Evolutionary conservation across 257 asterid species (phyloP).

Genomic region (Ophiorrhiza pumila): DNA sequence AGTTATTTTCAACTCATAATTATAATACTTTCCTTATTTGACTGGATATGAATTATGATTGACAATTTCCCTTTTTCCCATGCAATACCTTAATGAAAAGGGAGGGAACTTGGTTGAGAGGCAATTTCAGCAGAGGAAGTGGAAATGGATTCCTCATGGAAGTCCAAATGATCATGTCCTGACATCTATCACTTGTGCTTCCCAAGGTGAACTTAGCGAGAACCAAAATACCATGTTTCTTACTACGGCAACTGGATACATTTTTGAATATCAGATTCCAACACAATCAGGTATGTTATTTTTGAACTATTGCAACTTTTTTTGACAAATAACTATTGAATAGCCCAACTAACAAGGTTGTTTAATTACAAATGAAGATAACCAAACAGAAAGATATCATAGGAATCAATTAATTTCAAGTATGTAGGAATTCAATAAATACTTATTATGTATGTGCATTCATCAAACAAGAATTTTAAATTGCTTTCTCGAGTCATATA

Average conservation of each 20-base stretch:
- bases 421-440: background rate
- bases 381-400: background rate
- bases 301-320: background rate
- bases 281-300: conserved; percentile 38
- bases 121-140: conserved; percentile 59
- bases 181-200: conserved; percentile 63
- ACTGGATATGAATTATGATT: background rate
- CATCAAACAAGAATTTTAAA: background rate
- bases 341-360: background rate
- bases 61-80: background rate
- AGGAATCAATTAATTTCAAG: background rate
- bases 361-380: background rate
- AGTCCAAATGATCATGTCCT: conserved; percentile 57
- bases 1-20: background rate
- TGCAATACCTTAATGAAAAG: conserved; percentile 24
- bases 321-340: background rate
- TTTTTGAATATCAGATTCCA: conserved; percentile 60
- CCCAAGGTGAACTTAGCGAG: conserved; percentile 36
- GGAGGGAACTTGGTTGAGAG: conserved; percentile 69
- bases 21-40: background rate
- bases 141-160: conserved; percentile 87
- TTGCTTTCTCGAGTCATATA: background rate
- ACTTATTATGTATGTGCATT: background rate
- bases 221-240: conserved; percentile 40
- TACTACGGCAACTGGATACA: conserved; percentile 59